phyloP scores from a whole-genome alignment of 129 eudicot species.

The Flaveria linearis region DNA sequence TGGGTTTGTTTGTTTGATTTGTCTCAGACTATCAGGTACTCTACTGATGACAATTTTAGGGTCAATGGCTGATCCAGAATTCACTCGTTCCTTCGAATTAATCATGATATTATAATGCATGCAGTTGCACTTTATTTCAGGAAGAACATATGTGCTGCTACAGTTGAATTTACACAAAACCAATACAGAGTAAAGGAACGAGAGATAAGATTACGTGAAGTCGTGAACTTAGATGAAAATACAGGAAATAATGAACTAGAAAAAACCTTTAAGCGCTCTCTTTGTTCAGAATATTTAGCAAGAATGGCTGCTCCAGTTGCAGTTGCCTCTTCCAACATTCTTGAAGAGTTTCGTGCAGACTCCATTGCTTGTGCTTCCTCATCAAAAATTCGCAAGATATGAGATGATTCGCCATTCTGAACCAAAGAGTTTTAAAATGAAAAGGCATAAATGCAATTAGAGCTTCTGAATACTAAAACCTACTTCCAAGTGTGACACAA shows the following conservation, averaged over 20 bases:
- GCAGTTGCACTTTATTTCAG: slow-evolving; percentile 13
- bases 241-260: not conserved
- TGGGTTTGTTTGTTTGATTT: too few species aligned
- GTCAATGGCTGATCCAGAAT: not conserved
- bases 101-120: not conserved
- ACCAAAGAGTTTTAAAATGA: slow-evolving; percentile 15
- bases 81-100: not conserved
- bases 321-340: slow-evolving; percentile 40
- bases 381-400: slow-evolving; percentile 81
- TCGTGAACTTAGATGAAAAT: not conserved
- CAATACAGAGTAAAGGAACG: not conserved
- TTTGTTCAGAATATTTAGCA: slow-evolving; percentile 85
- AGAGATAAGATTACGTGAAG: not conserved
- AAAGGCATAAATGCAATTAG: slow-evolving; percentile 14
- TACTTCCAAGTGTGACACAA: not conserved
- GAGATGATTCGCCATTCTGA: slow-evolving; percentile 93
- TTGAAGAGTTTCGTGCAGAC: slow-evolving; percentile 79
- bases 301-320: slow-evolving; percentile 81
- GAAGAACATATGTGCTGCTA: not conserved
- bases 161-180: slow-evolving; percentile 2
- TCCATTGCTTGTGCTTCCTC: slow-evolving; percentile 97
- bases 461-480: slow-evolving; percentile 9
- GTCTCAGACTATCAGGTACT: not conserved
- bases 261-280: slow-evolving; percentile 86
- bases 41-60: not conserved